These are phyloP conservation scores for Acacia acuminata DNA, from an alignment of 306 rosid species.

Conservation along the genomic window DNA sequence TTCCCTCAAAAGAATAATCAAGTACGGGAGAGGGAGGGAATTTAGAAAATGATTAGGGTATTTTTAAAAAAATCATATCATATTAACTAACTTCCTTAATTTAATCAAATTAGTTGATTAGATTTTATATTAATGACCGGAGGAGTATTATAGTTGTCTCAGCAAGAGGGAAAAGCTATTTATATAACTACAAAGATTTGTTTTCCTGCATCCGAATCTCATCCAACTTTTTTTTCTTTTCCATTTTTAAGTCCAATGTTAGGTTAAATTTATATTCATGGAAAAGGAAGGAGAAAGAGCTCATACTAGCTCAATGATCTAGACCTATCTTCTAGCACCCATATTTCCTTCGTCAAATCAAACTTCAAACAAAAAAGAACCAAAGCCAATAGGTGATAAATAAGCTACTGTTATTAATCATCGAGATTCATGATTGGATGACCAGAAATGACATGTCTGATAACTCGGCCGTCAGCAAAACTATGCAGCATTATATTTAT, in stretches of 20 bases:
- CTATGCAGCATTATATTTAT: neutral
- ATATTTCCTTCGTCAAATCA: neutral
- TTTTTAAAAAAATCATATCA: too few species aligned
- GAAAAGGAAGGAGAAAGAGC: neutral
- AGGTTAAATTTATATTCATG: neutral
- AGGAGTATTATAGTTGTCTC: too few species aligned
- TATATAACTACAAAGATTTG: neutral
- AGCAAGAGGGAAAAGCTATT: neutral
- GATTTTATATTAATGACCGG: too few species aligned
- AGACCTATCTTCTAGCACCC: neutral
- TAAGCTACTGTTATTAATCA: neutral
- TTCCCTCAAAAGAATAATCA: too few species aligned
- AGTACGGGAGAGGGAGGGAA: too few species aligned
- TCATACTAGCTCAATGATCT: neutral
- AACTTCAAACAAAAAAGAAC: neutral
- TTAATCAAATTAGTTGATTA: too few species aligned
- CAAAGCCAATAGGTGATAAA: neutral
- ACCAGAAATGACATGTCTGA: neutral
- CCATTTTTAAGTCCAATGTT: neutral
- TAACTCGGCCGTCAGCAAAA: neutral
- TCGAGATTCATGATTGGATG: neutral
- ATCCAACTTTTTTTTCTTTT: neutral
- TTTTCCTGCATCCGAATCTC: neutral
- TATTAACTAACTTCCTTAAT: too few species aligned
- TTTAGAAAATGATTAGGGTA: too few species aligned